Evolutionary conservation across 2,329 filamentous ascomycete species (phyloP).

Genomic region (Sporothrix dimorphospora): DNA sequence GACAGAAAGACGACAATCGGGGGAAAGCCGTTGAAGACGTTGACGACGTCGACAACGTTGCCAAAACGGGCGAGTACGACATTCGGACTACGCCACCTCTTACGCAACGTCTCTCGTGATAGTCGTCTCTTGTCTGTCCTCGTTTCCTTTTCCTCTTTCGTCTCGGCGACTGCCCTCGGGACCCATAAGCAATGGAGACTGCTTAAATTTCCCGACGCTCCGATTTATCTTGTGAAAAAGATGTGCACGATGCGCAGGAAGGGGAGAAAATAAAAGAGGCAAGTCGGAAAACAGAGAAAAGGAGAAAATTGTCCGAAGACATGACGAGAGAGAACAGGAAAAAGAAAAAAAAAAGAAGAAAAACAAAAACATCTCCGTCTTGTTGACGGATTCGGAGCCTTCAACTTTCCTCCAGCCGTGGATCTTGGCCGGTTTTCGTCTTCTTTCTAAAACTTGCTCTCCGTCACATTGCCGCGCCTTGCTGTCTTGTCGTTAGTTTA

Average conservation of each 20-base stretch:
- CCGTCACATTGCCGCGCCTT: not conserved
- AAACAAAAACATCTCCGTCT: not conserved
- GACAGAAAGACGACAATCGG: not conserved
- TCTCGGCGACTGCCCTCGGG: not conserved
- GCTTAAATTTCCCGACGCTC: not conserved
- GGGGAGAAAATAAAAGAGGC: not conserved
- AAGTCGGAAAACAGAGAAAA: not conserved
- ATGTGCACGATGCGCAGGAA: not conserved
- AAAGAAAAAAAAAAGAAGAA: not conserved
- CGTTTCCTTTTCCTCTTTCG: not conserved
- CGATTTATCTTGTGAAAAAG: not conserved
- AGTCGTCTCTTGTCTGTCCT: not conserved
- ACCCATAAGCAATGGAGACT: not conserved
- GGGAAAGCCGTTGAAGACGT: not conserved
- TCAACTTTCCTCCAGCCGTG: not conserved
- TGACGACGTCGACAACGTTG: not conserved
- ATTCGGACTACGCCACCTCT: slow-evolving; percentile 1
- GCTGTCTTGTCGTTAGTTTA: not conserved
- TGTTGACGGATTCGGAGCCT: not conserved
- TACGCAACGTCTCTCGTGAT: not conserved
- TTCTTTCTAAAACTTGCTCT: not conserved
- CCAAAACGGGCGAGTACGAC: not conserved
- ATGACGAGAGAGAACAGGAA: not conserved
- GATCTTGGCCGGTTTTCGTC: not conserved
- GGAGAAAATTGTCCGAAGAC: not conserved